Evolutionary conservation across 768 basidiomycete species (phyloP), one percentile per base, ranked within the genome.

Genomic region (Pleurotus cornucopiae): DNA sequence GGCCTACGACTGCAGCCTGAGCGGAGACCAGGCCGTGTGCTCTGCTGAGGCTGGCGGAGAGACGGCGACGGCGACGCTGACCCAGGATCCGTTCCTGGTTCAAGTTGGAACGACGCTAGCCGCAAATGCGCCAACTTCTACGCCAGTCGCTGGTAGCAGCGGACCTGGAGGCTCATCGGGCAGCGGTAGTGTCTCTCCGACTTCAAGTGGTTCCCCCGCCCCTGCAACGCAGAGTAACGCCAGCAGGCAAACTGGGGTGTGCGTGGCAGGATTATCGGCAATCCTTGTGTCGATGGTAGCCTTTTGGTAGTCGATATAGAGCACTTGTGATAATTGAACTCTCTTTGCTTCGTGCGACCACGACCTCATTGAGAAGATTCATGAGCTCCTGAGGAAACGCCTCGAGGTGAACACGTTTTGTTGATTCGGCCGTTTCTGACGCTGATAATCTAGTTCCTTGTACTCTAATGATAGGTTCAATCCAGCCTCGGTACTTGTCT

Each of bases 371-470:
- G 14, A 30, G 48, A 30, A 20, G 20, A 20, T 49, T 34, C 48
- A 49, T 34, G 48, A 49, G 30, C 48, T 34, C 48, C 37, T 26
- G 48, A 49, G 48, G 20, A 23, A 58, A 58, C 58, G 71, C 74
- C 76, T 74, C 68, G 73, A 73, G 77, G 76, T 64, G 59, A 61
- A 67, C 77, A 78, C 77, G 77, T 75, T 78, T 68, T 73, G 74
- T 76, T 49, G 49, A 46, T 70, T 68, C 71, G 30, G 30, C 70
- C 72, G 63, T 39, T 63, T 62, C 58, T 63, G 58, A 56, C 49
- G 62, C 63, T 62, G 66, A 69, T 70, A 69, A 73, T 71, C 70
- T 68, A 61, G 58, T 60, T 63, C 60, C 63, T 63, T 63, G 62
- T 71, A 71, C 66, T 52, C 63, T 61, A 67, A 62, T 64, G 62